Evolutionary conservation across 1,284 basidiomycete species (phyloP), one percentile per base, ranked within the genome.

Genomic region (Vanrija humicola): DNA sequence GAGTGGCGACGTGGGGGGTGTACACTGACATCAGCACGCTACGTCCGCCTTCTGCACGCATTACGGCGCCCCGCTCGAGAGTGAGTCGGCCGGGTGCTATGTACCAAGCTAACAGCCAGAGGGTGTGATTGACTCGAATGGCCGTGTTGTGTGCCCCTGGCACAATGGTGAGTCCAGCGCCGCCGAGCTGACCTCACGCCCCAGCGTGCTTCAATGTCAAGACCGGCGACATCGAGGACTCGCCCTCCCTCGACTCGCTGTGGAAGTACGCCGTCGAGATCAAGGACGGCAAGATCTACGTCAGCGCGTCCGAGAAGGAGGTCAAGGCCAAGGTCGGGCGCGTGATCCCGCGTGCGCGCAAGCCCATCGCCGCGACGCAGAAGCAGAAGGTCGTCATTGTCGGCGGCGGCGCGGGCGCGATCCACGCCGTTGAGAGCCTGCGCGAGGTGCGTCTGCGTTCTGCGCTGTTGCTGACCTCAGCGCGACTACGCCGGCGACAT

Each of bases 31-130:
- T 34, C 51, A 68, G 67, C 75, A 77, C 68, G 90, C 90, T 4
- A 94, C 89, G 0, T 87, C 86, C 60, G 87, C 88, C 15, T 88
- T 85, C 77, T 95, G 91, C 78, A 93, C 90, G 3, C 91, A 94
- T 75, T 76, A 74, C 52, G 73, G 73, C 38, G 73, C 73, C 9
- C 68, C 68, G 5, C 64, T 73, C 9, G 68, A 70, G 46, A 69
- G 68, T 70, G 39, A 38, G 63, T 62, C 19, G 21, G 21, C 14
- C 34, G 10, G 5, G 6, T 44, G 6, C n/a, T 12, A 26, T 12
- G 12, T 18, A 14, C 1, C 39, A 26, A 21, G 26, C 56, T 61
- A 50, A 58, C 38, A 19, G 12, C 23, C 80, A 93, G 90, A 92
- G 73, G 92, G 91, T 58, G 85, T 90, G 7, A 80, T 95, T 49